Percentiles rank a stretch among this genome's conserved stretches.
Evolutionary conservation across 805 yeast genomes (phyloP).

Genomic region (Candida corydali): DNA sequence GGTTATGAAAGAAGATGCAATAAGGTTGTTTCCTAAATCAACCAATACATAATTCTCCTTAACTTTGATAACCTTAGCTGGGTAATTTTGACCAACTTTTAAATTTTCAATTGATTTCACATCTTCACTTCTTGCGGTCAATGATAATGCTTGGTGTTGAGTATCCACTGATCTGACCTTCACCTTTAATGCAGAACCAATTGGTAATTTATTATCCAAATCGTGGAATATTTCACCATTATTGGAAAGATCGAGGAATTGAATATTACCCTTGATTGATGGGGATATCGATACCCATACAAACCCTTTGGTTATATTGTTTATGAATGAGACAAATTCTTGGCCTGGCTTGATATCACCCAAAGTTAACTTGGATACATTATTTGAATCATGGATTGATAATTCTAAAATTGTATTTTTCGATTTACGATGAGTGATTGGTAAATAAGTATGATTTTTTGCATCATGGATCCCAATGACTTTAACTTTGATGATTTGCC

Average conservation of each 20-base stretch:
- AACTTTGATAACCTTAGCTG: constrained; percentile 60
- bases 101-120: constrained; percentile 46
- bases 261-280: constrained; percentile 58
- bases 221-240: constrained; percentile 46
- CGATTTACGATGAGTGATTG: constrained; percentile 53
- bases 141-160: constrained; percentile 46
- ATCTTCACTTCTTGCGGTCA: constrained; percentile 46
- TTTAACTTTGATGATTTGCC: constrained; percentile 54
- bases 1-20: constrained; percentile 65
- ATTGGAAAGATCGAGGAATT: constrained; percentile 59
- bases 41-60: constrained; percentile 60
- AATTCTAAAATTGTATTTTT: constrained; percentile 62
- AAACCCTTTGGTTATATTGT: constrained; percentile 55
- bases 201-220: constrained; percentile 56
- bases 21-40: constrained; percentile 59
- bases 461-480: constrained; percentile 77
- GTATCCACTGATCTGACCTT: constrained; percentile 50
- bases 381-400: constrained; percentile 40
- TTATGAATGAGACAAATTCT: constrained; percentile 57
- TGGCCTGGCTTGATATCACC: constrained; percentile 47
- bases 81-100: constrained; percentile 49
- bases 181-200: constrained; percentile 67
- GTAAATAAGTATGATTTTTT: constrained; percentile 61
- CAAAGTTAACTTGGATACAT: constrained; percentile 26
- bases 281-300: constrained; percentile 73